Percentiles rank a stretch among this genome's conserved stretches.
Evolutionary conservation across 2,329 filamentous ascomycete species (phyloP).

Genomic region (Xylariaceae sp.): DNA sequence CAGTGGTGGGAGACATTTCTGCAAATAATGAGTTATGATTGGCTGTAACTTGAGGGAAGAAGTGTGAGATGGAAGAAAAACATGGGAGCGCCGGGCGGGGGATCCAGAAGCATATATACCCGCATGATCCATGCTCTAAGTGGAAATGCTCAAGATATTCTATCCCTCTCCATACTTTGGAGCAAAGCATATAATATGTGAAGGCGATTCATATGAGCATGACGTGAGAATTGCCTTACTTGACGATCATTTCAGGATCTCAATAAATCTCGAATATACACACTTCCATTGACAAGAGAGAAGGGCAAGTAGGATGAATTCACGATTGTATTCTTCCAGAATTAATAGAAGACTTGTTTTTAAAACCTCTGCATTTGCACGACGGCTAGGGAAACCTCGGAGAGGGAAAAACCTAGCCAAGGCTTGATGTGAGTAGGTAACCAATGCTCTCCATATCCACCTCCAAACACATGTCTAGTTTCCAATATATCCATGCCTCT

Average conservation of each 20-base stretch:
- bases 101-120: neutral
- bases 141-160: neutral
- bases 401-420: conserved; percentile 11
- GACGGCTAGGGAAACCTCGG: conserved; percentile 12
- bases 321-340: conserved; percentile 1
- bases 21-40: no score
- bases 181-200: no score
- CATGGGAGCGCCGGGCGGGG: no score
- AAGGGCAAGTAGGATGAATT: no score
- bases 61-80: neutral
- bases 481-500: no score
- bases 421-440: conserved; percentile 9
- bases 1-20: no score
- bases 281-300: no score
- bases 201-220: no score
- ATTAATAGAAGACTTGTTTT: conserved; percentile 2
- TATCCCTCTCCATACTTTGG: no score
- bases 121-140: neutral
- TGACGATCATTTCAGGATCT: no score
- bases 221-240: no score
- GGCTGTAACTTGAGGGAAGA: neutral
- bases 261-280: neutral
- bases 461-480: no score
- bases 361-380: conserved; percentile 13
- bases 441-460: conserved; percentile 1